Base-by-base conservation (phyloP, 148 eudicot species). In the Polygonum aviculare region DNA sequence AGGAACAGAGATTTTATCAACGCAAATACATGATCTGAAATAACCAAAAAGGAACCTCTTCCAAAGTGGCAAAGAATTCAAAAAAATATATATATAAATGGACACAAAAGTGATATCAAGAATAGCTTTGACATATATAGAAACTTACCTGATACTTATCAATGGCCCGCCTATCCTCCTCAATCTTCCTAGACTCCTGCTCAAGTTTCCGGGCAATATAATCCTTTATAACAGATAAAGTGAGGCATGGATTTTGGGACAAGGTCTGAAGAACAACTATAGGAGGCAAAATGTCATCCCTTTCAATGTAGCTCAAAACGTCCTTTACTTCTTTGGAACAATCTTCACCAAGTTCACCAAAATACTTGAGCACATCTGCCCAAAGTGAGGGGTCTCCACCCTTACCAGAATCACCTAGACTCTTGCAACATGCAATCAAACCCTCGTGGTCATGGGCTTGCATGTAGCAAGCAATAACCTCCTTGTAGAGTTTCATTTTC, bases 271-370 rank as follows among this genome's bases (percentile, higher is more conserved):
- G 84, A 84, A 95, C 94, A 54, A 95, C 78, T 59, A 95, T 91
- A 36, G 97, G 99, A 44, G 97, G 94, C 75, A 95, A 85, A 75
- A 95, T 93, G 78, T 95, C 94, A 83, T 95, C 89, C 79, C 99
- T 91, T 79, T 95, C 99, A 76, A 95, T 86, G 84, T 91, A 95
- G 70, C 91, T 82, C 90, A 95, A 81, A 78, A 95, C 90, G 80
- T 95, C 97, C 84, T 87, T 90, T 69, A 95, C 99, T 85, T 95
- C 97, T 82, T 88, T 95, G 52, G 97, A 91, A 79, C 99, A 95
- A 81, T 95, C 99, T 87, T 95, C 99, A 77, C 99, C 99, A 77
- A 95, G 97, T 84, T 95, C 99, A 41, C 99, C 99, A 78, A 95
- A 95, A 79, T 95, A 95, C 81, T 89, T 91, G 74, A 95, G 82